Base-by-base conservation (phyloP, 2,329 filamentous ascomycete genomes). In the Fonsecaea pugnacius region DNA sequence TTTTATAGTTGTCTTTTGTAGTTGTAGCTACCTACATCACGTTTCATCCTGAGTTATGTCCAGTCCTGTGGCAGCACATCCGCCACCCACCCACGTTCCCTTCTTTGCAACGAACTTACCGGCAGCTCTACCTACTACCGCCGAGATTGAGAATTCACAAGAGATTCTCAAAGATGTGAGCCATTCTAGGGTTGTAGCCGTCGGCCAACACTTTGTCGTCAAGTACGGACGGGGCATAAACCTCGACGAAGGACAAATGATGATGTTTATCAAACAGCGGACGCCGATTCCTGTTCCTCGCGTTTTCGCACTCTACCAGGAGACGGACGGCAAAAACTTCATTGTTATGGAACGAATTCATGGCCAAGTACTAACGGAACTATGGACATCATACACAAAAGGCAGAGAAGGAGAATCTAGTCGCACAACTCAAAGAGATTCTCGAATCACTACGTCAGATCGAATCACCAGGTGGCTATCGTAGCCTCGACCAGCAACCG, bases 191-290 rank as follows among this genome's bases (percentile, higher is more conserved):
- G 61, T 73, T 18, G 69, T 72, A 24, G 60, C 56, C 46, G 62
- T 74, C 32, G 67, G 64, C 24, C 14, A 66, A n/a, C 35, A 70
- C 43, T 73, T 70, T 55, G 66, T 70, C 5, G 71, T 72, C 9
- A 74, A 72, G 67, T 73, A 69, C 66, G 75, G 70, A 18, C 36
- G 40, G 16, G 53, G 63, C 5, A 58, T 75, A 50, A 60, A 70
- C 30, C 67, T 74, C 12, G 60, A 72, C 8, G 74, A 77, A 70
- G 74, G 73, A 33, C 67, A 72, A 52, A 76, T 73, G 58, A 75
- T 76, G 74, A 62, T 74, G 2, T 75, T 75, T 64, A 70, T 74
- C 27, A 60, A 63, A 35, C 61, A 69, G 48, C 53, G 64, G n/a
- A 74, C 72, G n/a, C 70, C 53, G 52, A 58, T 76, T 8, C 62